Base-by-base conservation (phyloP, 768 basidiomycete genomes). In the Mycena sanguinolenta region DNA sequence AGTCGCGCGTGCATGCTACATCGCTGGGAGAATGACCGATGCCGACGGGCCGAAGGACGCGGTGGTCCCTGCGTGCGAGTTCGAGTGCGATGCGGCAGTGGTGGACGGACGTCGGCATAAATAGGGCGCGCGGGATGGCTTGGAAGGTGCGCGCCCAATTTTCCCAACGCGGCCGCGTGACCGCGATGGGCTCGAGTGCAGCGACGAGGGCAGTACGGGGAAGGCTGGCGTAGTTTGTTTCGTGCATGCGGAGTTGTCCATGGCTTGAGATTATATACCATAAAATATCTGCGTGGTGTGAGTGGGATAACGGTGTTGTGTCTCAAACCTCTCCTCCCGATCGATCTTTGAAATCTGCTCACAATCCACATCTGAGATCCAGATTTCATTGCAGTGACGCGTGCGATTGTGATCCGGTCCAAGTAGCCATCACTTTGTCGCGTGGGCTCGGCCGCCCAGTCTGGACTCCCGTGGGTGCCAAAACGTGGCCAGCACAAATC, bases 11-110 rank as follows among this genome's bases (percentile, higher is more conserved):
- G 81, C 96, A 98, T 0, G 95, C 94, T 58, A 99, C 85, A 82
- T 99, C 97, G 77, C 92, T 94, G 27, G 97, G 97, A 67, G 93
- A 94, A 82, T 98, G 97, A 2, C 97, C 97, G 19, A 95, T 90
- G 16, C 96, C 98, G 16, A 91, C 92, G 0, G 94, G 93, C 64
- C 96, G 90, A 38, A 99, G 85, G 25, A 87, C 84, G 77, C 88
- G 90, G 19, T 87, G 82, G 77, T 96, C 90, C 50, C 92, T 84
- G 21, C 91, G 84, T 0, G 96, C 96, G 28, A 96, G 89, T 76
- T 95, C 94, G 30, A 99, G 84, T 54, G 97, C 85, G 73, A 90
- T 86, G 53, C 86, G 85, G 76, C 95, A 93, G 38, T 98, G 87
- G 68, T 86, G 79, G 50, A 89, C 88, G 27, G 84, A 87, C 71